Evolutionary conservation across 1,284 basidiomycete genomes (phyloP).

Genomic region (Heterobasidion irregulare): DNA sequence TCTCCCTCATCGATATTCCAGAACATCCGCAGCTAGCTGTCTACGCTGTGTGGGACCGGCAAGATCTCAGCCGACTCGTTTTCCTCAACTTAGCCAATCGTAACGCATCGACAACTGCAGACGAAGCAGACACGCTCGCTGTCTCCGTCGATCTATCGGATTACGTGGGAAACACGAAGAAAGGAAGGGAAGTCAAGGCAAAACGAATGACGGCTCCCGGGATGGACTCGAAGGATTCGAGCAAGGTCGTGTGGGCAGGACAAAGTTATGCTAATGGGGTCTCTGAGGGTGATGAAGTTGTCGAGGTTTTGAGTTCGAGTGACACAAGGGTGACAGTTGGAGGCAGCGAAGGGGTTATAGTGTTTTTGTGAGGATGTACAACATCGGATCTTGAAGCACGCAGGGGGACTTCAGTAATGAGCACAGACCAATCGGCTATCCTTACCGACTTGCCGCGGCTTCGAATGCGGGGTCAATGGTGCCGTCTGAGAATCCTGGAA

Average conservation of each 20-base stretch:
- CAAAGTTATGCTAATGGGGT: constrained; percentile 24
- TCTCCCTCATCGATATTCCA: constrained; percentile 17
- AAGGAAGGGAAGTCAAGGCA: constrained; percentile 18
- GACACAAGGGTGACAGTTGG: constrained; percentile 15
- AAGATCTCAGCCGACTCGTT: constrained; percentile 18
- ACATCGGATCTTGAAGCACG: no score
- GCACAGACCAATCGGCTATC: no score
- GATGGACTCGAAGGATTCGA: constrained; percentile 22
- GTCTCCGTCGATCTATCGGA: constrained; percentile 18
- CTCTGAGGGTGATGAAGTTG: constrained; percentile 17
- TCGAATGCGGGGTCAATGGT: no score
- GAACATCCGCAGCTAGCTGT: constrained; percentile 18
- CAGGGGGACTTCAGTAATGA: no score
- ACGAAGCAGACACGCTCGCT: constrained; percentile 9
- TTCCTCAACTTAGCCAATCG: constrained; percentile 24
- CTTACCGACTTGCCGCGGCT: no score
- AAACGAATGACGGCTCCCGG: constrained; percentile 24
- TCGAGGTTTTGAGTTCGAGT: constrained; percentile 17
- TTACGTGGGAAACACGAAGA: constrained; percentile 10
- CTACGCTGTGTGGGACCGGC: constrained; percentile 25
- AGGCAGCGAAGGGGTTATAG: constrained; percentile 24
- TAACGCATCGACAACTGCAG: constrained; percentile 12
- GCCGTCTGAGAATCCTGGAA: no score
- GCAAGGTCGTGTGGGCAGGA: constrained; percentile 24
- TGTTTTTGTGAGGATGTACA: constrained; percentile 17